A percentile compares a stretch with the other conserved stretches of the same genome.
Evolutionary conservation across 164 flowering plant species (phyloP).

Genomic region (Chimonanthus praecox): DNA sequence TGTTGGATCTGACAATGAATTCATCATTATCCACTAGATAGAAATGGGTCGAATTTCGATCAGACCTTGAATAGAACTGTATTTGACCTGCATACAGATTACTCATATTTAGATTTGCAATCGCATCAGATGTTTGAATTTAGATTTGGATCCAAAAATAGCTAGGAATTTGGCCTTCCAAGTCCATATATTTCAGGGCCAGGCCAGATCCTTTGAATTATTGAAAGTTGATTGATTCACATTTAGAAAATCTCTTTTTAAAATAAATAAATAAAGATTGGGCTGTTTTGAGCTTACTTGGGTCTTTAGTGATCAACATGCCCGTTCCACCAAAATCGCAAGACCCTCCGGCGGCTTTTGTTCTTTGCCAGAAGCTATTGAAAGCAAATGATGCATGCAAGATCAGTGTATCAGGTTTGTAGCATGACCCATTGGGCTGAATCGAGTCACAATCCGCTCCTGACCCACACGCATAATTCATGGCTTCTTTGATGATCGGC

Average conservation of each 20-base stretch:
- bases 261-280: too few relatives aligned
- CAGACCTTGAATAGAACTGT: too few relatives aligned
- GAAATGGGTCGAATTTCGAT: too few relatives aligned
- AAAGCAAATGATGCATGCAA: slow-evolving; percentile 91
- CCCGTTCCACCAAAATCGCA: slow-evolving; percentile 91
- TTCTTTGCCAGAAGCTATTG: slow-evolving; percentile 89
- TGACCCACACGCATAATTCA: slow-evolving; percentile 91
- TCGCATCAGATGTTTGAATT: too few relatives aligned
- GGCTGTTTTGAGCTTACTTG: slow-evolving; percentile 45
- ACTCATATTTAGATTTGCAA: too few relatives aligned
- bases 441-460: slow-evolving; percentile 82
- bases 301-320: slow-evolving; percentile 77
- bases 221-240: neutral
- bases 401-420: slow-evolving; percentile 49
- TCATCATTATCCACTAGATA: too few relatives aligned
- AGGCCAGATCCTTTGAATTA: too few relatives aligned
- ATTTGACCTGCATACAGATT: too few relatives aligned
- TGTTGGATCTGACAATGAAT: too few relatives aligned
- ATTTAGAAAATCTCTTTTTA: neutral
- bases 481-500: slow-evolving; percentile 80
- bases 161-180: too few relatives aligned
- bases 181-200: too few relatives aligned
- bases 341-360: slow-evolving; percentile 66
- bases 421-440: slow-evolving; percentile 65
- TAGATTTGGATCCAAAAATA: too few relatives aligned